phyloP scores from a whole-genome alignment of 768 basidiomycete genomes.

The Lactifluus rugatus region DNA sequence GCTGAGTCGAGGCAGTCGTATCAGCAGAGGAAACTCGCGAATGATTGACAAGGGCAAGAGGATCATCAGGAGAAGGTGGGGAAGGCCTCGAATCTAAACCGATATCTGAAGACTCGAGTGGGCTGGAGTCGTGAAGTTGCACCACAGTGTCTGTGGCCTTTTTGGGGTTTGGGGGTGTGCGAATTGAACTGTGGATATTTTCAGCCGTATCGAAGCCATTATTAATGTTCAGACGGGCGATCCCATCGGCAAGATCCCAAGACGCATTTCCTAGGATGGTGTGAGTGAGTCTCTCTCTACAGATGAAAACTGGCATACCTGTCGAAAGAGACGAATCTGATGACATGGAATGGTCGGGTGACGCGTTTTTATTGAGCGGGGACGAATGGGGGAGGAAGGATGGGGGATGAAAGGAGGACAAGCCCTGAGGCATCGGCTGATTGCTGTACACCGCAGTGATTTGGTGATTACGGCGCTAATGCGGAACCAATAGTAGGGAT shows the following conservation, averaged over 20 bases:
- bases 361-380: constrained; percentile 17
- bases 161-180: constrained; percentile 61
- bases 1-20: constrained; percentile 52
- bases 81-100: constrained; percentile 55
- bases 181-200: constrained; percentile 38
- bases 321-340: constrained; percentile 24
- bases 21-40: constrained; percentile 81
- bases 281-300: constrained; percentile 54
- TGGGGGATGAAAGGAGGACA: constrained; percentile 18
- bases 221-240: constrained; percentile 61
- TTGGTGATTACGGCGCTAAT: constrained; percentile 21
- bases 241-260: constrained; percentile 68
- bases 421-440: constrained; percentile 16
- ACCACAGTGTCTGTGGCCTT: constrained; percentile 40
- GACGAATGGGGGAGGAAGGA: constrained; percentile 17
- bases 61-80: constrained; percentile 57
- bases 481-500: constrained; percentile 4
- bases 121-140: constrained; percentile 56
- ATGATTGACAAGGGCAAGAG: constrained; percentile 51
- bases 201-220: constrained; percentile 39
- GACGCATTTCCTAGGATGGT: constrained; percentile 34
- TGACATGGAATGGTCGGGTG: constrained; percentile 28
- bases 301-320: constrained; percentile 51
- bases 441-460: constrained; percentile 20
- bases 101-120: constrained; percentile 60